Percentiles rank a stretch among this genome's conserved stretches.
Evolutionary conservation across 2,329 filamentous ascomycete species (phyloP).

Genomic region (Simplicillium sp.): DNA sequence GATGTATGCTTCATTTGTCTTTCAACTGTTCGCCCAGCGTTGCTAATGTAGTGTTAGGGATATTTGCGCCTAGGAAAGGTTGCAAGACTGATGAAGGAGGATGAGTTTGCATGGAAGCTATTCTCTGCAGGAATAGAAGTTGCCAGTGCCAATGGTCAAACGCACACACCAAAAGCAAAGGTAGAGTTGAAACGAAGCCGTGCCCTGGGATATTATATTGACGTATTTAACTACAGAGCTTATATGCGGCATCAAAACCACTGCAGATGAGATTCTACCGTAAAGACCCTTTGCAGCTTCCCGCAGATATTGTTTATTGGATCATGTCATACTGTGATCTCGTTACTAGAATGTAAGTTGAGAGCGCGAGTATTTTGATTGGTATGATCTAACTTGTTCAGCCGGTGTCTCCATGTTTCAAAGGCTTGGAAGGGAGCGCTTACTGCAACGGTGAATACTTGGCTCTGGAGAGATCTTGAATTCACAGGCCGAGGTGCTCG

Average conservation of each 20-base stretch:
- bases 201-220: neutral
- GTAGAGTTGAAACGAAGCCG: too few relatives aligned
- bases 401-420: slow-evolving; percentile 21
- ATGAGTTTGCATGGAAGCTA: slow-evolving; percentile 28
- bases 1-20: slow-evolving; percentile 21
- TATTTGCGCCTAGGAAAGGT: slow-evolving; percentile 32
- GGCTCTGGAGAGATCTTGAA: slow-evolving; percentile 20
- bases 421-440: slow-evolving; percentile 21
- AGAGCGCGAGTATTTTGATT: too few relatives aligned
- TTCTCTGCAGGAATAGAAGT: slow-evolving; percentile 28
- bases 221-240: slow-evolving; percentile 16
- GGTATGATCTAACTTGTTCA: slow-evolving; percentile 4
- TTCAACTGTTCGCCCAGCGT: neutral
- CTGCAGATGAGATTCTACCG: slow-evolving; percentile 22
- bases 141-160: slow-evolving; percentile 14
- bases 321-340: slow-evolving; percentile 25
- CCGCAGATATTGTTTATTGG: slow-evolving; percentile 23
- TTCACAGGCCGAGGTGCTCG: slow-evolving; percentile 14
- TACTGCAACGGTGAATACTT: slow-evolving; percentile 15
- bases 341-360: slow-evolving; percentile 17
- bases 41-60: slow-evolving; percentile 18
- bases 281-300: slow-evolving; percentile 24
- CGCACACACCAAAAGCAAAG: slow-evolving; percentile 15
- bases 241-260: slow-evolving; percentile 22
- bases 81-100: slow-evolving; percentile 24